Conservation (phyloP, 2,329 filamentous ascomycete species). For the Sarocladium brachiariae region DNA sequence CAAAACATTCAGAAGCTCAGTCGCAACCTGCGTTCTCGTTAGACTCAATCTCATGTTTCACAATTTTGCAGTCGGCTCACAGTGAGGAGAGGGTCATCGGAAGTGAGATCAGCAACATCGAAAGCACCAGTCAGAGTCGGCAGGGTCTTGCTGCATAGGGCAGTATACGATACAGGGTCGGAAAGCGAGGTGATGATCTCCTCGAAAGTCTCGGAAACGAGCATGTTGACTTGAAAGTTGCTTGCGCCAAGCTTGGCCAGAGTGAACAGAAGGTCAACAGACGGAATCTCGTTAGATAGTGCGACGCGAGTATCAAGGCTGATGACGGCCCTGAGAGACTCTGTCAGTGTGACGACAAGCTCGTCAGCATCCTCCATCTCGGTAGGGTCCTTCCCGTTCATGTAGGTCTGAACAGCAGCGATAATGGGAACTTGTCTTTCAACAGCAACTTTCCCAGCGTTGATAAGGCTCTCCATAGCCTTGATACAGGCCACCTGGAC, state of each 20-base stretch:
- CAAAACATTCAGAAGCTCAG: slow-evolving; percentile 74
- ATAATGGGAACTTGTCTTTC: slow-evolving; percentile 56
- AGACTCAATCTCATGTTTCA: neutral
- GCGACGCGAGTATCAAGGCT: slow-evolving; percentile 70
- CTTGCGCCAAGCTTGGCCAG: slow-evolving; percentile 81
- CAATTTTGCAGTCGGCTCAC: slow-evolving; percentile 24
- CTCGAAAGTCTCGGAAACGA: slow-evolving; percentile 88
- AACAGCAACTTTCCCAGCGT: slow-evolving; percentile 40
- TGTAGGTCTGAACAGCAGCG: slow-evolving; percentile 62
- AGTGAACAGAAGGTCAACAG: slow-evolving; percentile 78
- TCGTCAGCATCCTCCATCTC: slow-evolving; percentile 88
- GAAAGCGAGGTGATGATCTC: slow-evolving; percentile 69
- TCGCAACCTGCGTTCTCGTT: slow-evolving; percentile 52
- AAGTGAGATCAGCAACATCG: slow-evolving; percentile 77
- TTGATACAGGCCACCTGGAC: slow-evolving; percentile 91
- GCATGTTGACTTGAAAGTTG: slow-evolving; percentile 84
- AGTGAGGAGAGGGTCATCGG: slow-evolving; percentile 77
- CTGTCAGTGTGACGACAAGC: slow-evolving; percentile 80
- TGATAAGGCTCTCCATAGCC: slow-evolving; percentile 64
- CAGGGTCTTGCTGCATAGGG: slow-evolving; percentile 77
- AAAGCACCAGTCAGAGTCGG: slow-evolving; percentile 85
- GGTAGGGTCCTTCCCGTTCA: slow-evolving; percentile 70
- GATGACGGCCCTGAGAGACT: slow-evolving; percentile 78
- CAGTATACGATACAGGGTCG: slow-evolving; percentile 62
- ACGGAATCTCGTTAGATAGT: slow-evolving; percentile 63